Percentiles rank a stretch among this genome's conserved stretches.
phyloP scores from a whole-genome alignment of 257 asterid species.

The Nicotiana benthamiana region DNA sequence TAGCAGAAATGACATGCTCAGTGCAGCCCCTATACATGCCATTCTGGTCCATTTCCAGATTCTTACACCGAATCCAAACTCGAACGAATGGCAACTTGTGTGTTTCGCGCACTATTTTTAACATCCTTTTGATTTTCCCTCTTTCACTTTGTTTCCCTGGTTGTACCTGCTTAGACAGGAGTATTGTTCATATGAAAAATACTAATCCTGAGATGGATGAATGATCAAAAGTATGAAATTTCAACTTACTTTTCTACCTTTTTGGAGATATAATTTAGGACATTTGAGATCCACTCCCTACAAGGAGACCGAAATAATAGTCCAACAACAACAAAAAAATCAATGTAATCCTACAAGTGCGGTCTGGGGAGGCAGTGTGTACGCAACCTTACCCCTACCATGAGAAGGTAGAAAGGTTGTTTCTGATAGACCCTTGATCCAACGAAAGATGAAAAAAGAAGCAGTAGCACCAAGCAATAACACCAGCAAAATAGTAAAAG shows the following conservation, averaged over 20 bases:
- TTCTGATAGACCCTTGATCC: too few species aligned
- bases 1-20: constrained; percentile 73
- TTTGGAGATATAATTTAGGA: constrained; percentile 68
- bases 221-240: not conserved
- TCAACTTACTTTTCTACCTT: constrained; percentile 51
- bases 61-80: constrained; percentile 90
- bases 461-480: too few species aligned
- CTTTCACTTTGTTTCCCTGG: constrained; percentile 67
- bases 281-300: constrained; percentile 91
- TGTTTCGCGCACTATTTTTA: constrained; percentile 69
- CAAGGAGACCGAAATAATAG: constrained; percentile 27
- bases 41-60: constrained; percentile 70
- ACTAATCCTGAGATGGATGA: constrained; percentile 5
- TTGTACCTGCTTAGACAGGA: constrained; percentile 39
- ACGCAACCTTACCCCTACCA: too few species aligned
- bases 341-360: too few species aligned
- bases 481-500: too few species aligned
- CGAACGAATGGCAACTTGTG: constrained; percentile 83
- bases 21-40: constrained; percentile 86
- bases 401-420: too few species aligned
- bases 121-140: constrained; percentile 63
- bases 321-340: not conserved
- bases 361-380: too few species aligned
- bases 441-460: too few species aligned
- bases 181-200: constrained; percentile 22